Percentiles rank a stretch among this genome's conserved stretches.
These are phyloP conservation scores for Paramecium sexaurelia DNA, from an alignment of 73 alveolate genomes.

Conservation along the genomic window DNA sequence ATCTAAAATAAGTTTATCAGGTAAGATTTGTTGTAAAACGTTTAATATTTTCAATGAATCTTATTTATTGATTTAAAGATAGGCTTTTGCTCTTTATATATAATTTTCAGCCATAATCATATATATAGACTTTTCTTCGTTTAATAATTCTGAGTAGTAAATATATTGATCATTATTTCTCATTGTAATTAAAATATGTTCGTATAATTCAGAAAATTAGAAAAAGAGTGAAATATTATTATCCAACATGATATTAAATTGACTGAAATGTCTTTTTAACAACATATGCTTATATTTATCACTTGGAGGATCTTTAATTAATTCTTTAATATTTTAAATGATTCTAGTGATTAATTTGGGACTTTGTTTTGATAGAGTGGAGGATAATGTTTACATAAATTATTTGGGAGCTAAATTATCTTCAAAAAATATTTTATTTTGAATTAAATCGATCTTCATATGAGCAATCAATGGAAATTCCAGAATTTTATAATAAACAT, in stretches of 20 bases:
- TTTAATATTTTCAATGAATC: not conserved
- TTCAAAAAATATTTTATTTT: slow-evolving; percentile 40
- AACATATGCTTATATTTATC: slow-evolving; percentile 44
- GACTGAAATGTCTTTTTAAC: not conserved
- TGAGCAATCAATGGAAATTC: slow-evolving; percentile 30
- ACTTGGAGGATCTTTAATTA: slow-evolving; percentile 27
- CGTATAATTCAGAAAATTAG: slow-evolving; percentile 5
- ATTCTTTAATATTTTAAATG: not conserved
- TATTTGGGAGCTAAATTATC: slow-evolving; percentile 41
- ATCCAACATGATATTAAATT: not conserved
- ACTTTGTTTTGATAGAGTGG: not conserved
- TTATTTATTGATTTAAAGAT: not conserved
- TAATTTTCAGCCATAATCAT: slow-evolving; percentile 25
- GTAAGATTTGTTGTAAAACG: not conserved
- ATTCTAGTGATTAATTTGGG: not conserved
- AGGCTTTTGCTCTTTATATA: not conserved
- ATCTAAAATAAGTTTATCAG: not conserved
- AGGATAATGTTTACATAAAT: not conserved
- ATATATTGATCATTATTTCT: not conserved
- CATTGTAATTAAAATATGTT: not conserved
- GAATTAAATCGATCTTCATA: not conserved
- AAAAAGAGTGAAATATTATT: not conserved
- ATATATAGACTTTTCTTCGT: slow-evolving; percentile 6
- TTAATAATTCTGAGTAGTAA: not conserved
- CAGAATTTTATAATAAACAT: not conserved